Evolutionary conservation across 768 basidiomycete genomes (phyloP).

Genomic region (Macrolepiota albuminosa): DNA sequence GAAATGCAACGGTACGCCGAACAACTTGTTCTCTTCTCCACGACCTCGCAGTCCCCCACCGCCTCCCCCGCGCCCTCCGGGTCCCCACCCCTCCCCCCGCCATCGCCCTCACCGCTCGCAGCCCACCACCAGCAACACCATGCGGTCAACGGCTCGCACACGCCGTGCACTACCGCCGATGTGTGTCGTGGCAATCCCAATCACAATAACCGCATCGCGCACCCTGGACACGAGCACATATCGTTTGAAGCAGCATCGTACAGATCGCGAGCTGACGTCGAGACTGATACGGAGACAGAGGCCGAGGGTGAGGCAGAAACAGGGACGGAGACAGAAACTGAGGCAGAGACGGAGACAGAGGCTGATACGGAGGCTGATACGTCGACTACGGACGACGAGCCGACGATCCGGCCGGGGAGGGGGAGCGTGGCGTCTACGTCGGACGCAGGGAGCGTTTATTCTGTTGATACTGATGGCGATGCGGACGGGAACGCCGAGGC

Average conservation of each 20-base stretch:
- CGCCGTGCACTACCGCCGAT: neutral
- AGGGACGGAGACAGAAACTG: too few species aligned
- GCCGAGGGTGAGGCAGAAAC: neutral
- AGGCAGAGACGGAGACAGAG: constrained; percentile 47
- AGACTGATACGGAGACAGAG: constrained; percentile 19
- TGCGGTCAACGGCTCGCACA: neutral
- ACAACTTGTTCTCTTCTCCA: constrained; percentile 72
- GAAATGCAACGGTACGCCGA: constrained; percentile 97
- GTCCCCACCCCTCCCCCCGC: neutral
- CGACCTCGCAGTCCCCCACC: constrained; percentile 15
- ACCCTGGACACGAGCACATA: neutral
- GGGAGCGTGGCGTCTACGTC: constrained; percentile 18
- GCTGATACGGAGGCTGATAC: constrained; percentile 51
- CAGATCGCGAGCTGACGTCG: constrained; percentile 13
- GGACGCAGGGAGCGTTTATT: constrained; percentile 12
- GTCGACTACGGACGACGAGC: constrained; percentile 71
- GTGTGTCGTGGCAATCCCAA: neutral
- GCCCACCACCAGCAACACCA: neutral
- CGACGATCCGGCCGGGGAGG: constrained; percentile 57
- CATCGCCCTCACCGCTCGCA: constrained; percentile 26
- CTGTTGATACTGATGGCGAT: constrained; percentile 6
- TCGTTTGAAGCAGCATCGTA: neutral
- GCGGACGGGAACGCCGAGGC: neutral
- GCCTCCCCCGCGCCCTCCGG: neutral
- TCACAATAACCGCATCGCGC: neutral